Conservation (phyloP, 148 eudicot species). For the Dysphania ambrosioides region DNA sequence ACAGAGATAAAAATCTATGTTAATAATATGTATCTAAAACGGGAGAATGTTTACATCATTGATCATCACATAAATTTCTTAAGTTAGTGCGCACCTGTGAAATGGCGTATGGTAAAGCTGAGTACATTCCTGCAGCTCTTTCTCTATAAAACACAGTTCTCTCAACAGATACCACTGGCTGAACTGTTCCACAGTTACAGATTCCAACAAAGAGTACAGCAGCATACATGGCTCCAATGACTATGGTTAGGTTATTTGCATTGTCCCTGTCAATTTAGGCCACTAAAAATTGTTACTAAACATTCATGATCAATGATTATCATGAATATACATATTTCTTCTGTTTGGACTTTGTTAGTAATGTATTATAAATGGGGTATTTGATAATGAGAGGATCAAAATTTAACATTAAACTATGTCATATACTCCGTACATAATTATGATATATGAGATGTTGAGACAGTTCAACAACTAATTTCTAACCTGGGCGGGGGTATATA, state of each 20-base stretch:
- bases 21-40: too few species aligned
- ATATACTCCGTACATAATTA: too few species aligned
- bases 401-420: too few species aligned
- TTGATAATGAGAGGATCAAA: too few species aligned
- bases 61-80: background rate
- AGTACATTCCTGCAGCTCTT: slow-evolving; percentile 90
- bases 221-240: slow-evolving; percentile 83
- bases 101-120: slow-evolving; percentile 83
- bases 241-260: slow-evolving; percentile 49
- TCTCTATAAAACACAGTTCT: slow-evolving; percentile 84
- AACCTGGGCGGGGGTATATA: background rate
- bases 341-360: too few species aligned
- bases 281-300: background rate
- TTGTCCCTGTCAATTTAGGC: slow-evolving; percentile 34
- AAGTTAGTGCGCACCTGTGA: slow-evolving; percentile 48
- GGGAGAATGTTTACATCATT: background rate
- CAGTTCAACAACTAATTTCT: background rate
- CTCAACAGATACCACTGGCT: slow-evolving; percentile 69
- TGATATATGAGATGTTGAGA: background rate
- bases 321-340: too few species aligned
- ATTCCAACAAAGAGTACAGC: slow-evolving; percentile 71
- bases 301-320: background rate
- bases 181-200: slow-evolving; percentile 68
- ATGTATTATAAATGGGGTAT: too few species aligned
- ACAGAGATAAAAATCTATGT: too few species aligned